A percentile compares a stretch with the other conserved stretches of the same genome.
Evolutionary conservation across 2,329 filamentous ascomycete species (phyloP).

Genomic region (Ophidiomyces ophidiicola): DNA sequence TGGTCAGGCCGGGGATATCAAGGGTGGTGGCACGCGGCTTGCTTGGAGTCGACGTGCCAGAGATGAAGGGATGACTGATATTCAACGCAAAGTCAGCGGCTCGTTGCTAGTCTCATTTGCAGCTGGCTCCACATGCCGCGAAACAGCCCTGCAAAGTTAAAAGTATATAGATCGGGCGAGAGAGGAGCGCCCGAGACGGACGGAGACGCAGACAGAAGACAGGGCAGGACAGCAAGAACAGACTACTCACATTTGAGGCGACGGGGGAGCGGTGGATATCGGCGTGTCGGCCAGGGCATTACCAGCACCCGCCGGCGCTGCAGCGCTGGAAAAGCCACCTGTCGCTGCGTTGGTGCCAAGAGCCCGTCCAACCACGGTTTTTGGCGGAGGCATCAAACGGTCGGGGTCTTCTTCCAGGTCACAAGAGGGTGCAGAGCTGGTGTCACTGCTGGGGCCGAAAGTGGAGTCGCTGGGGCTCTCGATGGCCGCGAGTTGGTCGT

Average conservation of each 20-base stretch:
- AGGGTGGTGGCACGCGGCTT: conserved; percentile 81
- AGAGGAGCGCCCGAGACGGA: conserved; percentile 8
- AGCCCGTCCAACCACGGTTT: conserved; percentile 32
- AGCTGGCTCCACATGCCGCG: neutral
- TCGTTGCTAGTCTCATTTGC: neutral
- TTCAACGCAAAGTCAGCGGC: no score
- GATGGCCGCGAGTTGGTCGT: neutral
- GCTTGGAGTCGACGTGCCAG: conserved; percentile 63
- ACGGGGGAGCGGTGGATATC: conserved; percentile 48
- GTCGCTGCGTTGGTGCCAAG: conserved; percentile 30
- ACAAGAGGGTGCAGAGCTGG: conserved; percentile 5
- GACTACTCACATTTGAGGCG: conserved; percentile 47
- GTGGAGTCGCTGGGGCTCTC: conserved; percentile 17
- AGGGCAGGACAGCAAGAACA: conserved; percentile 1
- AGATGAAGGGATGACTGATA: no score
- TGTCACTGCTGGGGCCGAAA: conserved; percentile 17
- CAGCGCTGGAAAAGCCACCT: conserved; percentile 30
- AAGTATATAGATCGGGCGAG: conserved; percentile 12
- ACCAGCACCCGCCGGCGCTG: conserved; percentile 38
- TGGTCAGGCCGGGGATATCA: conserved; percentile 91
- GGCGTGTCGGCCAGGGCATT: conserved; percentile 51
- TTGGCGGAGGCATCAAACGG: conserved; percentile 27
- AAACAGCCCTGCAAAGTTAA: neutral
- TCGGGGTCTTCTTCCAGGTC: conserved; percentile 16
- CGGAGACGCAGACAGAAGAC: conserved; percentile 15